phyloP scores from a whole-genome alignment of 1,139 yeast genomes.

The Protomyces pachydermus region DNA sequence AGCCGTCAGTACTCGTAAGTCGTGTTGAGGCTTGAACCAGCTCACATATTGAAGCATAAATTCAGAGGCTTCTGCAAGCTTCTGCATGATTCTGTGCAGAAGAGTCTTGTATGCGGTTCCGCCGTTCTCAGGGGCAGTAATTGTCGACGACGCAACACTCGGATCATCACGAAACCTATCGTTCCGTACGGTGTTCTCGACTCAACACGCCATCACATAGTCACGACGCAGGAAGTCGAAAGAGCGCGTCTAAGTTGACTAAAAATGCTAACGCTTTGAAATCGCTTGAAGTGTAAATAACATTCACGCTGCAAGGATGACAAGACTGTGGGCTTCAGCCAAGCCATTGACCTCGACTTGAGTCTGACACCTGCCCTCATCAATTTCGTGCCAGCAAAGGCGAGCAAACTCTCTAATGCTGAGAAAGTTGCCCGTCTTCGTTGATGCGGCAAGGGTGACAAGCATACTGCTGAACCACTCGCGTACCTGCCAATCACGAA shows the following conservation, averaged over 20 bases:
- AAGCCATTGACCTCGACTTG: background rate
- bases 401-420: slow-evolving; percentile 10
- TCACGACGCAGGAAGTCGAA: too few relatives aligned
- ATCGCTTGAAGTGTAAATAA: background rate
- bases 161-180: too few relatives aligned
- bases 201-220: too few relatives aligned
- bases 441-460: background rate
- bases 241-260: background rate
- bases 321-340: slow-evolving; percentile 4
- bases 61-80: too few relatives aligned
- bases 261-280: background rate
- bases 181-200: too few relatives aligned
- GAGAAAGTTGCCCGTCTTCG: slow-evolving; percentile 17
- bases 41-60: too few relatives aligned
- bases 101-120: too few relatives aligned
- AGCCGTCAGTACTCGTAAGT: too few relatives aligned
- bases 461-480: slow-evolving; percentile 7
- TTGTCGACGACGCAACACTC: too few relatives aligned
- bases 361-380: slow-evolving; percentile 3
- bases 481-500: background rate
- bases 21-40: too few relatives aligned
- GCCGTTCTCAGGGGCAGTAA: too few relatives aligned
- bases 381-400: slow-evolving; percentile 8
- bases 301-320: slow-evolving; percentile 10
- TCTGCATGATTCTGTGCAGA: too few relatives aligned